Percentiles rank a stretch among this genome's conserved stretches.
Conservation (phyloP, 2,329 filamentous ascomycete genomes). For the Ceratocystis cubensis region DNA sequence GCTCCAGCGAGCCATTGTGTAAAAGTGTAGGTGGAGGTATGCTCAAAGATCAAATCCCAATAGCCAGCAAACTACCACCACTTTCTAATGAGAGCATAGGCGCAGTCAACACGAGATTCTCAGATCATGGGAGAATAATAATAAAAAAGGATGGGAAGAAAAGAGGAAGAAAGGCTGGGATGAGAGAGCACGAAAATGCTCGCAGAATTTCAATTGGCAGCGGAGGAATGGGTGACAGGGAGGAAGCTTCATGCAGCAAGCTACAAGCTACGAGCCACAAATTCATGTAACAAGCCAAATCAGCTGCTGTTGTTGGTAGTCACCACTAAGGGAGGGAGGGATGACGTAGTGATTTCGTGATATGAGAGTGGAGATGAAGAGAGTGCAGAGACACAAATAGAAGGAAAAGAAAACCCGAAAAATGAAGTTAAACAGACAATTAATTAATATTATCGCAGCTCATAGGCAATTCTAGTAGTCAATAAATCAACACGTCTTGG, state of each 20-base stretch:
- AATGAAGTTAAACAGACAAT: too few relatives aligned
- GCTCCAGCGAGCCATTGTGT: conserved; percentile 14
- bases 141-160: neutral
- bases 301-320: neutral
- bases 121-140: neutral
- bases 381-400: too few relatives aligned
- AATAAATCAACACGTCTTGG: neutral
- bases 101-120: neutral
- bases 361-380: too few relatives aligned
- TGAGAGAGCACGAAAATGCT: neutral
- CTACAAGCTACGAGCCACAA: neutral
- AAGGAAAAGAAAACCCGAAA: too few relatives aligned
- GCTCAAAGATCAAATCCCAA: neutral
- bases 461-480: neutral
- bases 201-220: neutral
- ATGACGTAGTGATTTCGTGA: too few relatives aligned
- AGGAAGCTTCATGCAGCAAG: neutral
- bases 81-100: neutral
- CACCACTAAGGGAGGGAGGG: too few relatives aligned
- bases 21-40: neutral
- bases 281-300: neutral
- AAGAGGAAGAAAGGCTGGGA: neutral
- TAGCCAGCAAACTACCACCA: neutral
- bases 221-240: neutral
- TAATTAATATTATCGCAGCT: neutral